Percentiles rank a stretch among this genome's conserved stretches.
These are phyloP conservation scores for Alternaria consortialis DNA, from an alignment of 2,329 filamentous ascomycete species.

Conservation along the genomic window DNA sequence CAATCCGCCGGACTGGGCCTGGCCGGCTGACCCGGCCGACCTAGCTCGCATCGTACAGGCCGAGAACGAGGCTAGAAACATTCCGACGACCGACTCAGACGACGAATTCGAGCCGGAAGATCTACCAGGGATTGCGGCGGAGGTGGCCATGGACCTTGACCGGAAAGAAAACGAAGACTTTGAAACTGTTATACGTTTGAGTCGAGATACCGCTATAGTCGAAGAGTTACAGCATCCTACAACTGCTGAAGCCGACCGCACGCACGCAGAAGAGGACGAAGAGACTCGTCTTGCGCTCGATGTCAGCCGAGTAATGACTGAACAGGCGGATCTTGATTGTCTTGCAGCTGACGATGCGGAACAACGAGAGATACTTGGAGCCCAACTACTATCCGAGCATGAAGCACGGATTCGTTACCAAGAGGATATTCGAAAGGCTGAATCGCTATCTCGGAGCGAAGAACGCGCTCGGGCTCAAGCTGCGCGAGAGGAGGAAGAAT, in stretches of 20 bases:
- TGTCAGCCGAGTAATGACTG: neutral
- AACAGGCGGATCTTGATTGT: neutral
- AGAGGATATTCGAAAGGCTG: neutral
- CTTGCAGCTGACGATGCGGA: neutral
- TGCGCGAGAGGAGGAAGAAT: neutral
- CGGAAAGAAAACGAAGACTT: neutral
- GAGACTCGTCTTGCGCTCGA: neutral
- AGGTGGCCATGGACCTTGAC: neutral
- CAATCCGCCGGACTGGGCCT: neutral
- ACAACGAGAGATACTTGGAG: neutral
- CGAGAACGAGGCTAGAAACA: neutral
- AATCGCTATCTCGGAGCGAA: neutral
- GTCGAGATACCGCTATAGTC: neutral
- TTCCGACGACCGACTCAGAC: too few relatives aligned
- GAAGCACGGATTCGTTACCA: neutral
- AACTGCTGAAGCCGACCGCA: neutral
- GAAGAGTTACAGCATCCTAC: neutral
- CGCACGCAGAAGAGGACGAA: neutral
- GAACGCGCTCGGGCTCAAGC: neutral
- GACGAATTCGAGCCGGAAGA: neutral
- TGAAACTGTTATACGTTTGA: neutral
- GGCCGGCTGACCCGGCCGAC: neutral
- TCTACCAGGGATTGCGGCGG: neutral
- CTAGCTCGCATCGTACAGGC: neutral
- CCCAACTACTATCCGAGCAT: neutral